Percentiles rank a stretch among this genome's conserved stretches.
Conservation (phyloP, 441 rosid species). For the Brassica balearica region DNA sequence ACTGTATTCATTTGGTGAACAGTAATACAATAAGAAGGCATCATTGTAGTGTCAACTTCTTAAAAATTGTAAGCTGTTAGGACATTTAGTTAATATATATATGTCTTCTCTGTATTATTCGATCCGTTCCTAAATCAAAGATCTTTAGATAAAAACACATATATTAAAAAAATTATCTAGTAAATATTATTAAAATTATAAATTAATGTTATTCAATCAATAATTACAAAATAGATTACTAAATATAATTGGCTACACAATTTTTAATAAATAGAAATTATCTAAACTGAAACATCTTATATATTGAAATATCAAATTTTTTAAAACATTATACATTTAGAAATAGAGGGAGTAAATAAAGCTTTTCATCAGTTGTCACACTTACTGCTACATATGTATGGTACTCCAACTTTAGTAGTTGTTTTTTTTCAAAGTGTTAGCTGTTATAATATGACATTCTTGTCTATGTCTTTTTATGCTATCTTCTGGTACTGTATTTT, state of each 20-base stretch:
- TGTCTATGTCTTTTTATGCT: not conserved
- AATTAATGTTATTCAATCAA: no score
- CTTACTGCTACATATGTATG: not conserved
- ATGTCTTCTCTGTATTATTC: no score
- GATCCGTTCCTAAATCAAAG: no score
- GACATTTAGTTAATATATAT: not conserved
- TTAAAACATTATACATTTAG: no score
- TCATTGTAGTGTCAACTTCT: not conserved
- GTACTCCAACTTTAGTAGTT: not conserved
- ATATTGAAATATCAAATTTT: no score
- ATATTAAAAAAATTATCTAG: no score
- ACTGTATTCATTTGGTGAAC: constrained; percentile 18
- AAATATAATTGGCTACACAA: no score
- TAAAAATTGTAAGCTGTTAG: not conserved
- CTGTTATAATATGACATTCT: not conserved
- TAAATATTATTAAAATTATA: no score
- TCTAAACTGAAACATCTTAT: no score
- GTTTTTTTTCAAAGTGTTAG: not conserved
- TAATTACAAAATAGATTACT: no score
- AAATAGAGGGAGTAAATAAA: not conserved
- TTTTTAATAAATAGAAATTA: no score
- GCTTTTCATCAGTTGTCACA: not conserved
- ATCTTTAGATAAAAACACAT: no score
- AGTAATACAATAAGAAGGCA: constrained; percentile 1
- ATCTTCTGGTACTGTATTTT: not conserved